phyloP scores from a whole-genome alignment of 1,284 basidiomycete species.

The Cutaneotrichosporon sp. region DNA sequence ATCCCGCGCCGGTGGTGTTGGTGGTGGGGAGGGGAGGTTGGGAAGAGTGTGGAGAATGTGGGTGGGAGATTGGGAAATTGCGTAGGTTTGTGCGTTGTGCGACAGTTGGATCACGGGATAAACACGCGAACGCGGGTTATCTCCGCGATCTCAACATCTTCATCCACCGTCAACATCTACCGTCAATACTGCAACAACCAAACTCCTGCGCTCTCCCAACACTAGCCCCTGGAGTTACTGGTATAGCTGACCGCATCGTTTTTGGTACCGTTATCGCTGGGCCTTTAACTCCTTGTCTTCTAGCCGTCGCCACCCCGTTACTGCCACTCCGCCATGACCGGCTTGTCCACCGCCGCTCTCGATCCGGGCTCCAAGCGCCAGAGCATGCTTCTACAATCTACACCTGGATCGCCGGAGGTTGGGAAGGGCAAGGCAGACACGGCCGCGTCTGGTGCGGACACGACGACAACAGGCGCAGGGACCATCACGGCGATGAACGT shows the following conservation, averaged over 20 bases:
- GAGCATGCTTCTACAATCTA: neutral
- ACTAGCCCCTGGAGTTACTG: too few species aligned
- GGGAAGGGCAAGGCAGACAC: neutral
- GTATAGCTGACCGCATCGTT: too few species aligned
- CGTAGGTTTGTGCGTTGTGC: too few species aligned
- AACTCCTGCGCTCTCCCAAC: too few species aligned
- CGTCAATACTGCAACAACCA: too few species aligned
- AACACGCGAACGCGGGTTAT: too few species aligned
- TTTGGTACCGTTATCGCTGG: too few species aligned
- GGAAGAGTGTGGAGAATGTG: neutral
- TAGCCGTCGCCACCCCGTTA: neutral
- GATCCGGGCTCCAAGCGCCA: conserved; percentile 2
- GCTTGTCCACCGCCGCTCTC: neutral
- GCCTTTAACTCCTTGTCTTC: too few species aligned
- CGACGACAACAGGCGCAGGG: conserved; percentile 3
- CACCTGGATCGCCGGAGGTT: neutral
- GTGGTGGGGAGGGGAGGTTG: neutral
- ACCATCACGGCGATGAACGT: conserved; percentile 31
- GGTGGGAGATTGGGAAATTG: neutral
- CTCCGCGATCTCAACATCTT: too few species aligned
- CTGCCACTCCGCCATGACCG: neutral
- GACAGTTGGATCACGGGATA: neutral
- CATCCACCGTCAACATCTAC: too few species aligned
- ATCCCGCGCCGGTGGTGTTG: neutral
- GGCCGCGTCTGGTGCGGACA: neutral